Evolutionary conservation across 2,329 filamentous ascomycete genomes (phyloP), one percentile per base, ranked within the genome.

Genomic region (Tolypocladium amazonense): DNA sequence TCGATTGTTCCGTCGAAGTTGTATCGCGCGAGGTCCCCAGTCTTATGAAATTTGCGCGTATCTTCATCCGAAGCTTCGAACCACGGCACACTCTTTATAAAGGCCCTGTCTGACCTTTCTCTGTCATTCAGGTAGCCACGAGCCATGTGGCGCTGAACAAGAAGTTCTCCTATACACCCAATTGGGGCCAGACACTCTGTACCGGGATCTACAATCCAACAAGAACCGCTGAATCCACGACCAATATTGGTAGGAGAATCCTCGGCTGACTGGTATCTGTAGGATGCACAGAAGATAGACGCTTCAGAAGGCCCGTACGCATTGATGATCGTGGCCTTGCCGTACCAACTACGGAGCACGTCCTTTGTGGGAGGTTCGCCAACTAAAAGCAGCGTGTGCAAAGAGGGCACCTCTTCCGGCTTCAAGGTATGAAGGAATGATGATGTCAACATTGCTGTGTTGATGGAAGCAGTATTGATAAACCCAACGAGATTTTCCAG

Each of bases 1-100:
- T 59, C 56, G 11, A 68, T 50, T 18, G 39, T 59, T 8, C 63
- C 64, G 52, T 65, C 63, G 5, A 47, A 65, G 43, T 73, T 66
- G 37, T 77, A 77, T 54, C 67, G 54, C 1, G 63, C 65, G 18
- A 63, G 47, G 50, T 67, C 65, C 14, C 65, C 65, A 1, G 66
- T 65, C 39, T 53, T 60, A 56, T 67, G 58, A 20, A 6, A 41
- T 1, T n/a, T 41, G 12, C 39, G 37, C 11, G 11, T 14, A 12
- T 14, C 15, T 7, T 15, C 20, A 2, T 23, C 18, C 15, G 39
- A 20, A n/a, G 39, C 39, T 33, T 33, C 30, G 15, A 41, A 2
- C 14, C 20, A 7, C 20, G 14, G 20, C 20, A 7, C 45, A 3
- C 23, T 47, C 3, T 47, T 3, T 1, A 47, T 47, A 8, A 41